These are phyloP conservation scores for Helicosporidium sp. DNA, from an alignment of 139 green algal genomes.

Conservation along the genomic window DNA sequence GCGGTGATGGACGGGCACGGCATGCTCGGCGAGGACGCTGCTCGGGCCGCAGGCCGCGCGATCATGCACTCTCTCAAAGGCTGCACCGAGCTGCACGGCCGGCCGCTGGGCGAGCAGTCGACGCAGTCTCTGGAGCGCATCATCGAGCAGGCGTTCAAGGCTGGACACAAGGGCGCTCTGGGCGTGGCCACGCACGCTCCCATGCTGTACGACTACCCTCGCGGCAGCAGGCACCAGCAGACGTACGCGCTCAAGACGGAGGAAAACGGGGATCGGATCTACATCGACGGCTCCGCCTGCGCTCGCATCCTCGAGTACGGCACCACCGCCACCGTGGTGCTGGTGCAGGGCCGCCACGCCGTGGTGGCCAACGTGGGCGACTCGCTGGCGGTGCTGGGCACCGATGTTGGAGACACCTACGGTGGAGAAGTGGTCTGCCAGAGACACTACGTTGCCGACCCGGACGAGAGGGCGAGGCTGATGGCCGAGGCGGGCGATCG, in stretches of 20 bases:
- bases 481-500: not conserved
- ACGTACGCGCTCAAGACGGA: constrained; percentile 1
- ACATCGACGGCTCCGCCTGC: not conserved
- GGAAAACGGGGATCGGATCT: not conserved
- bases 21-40: constrained; percentile 24
- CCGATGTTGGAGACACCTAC: constrained; percentile 5
- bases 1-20: constrained; percentile 23
- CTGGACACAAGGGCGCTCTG: constrained; percentile 7
- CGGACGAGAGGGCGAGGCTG: constrained; percentile 6
- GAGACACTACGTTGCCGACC: constrained; percentile 6
- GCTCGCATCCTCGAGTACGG: constrained; percentile 36
- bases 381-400: constrained; percentile 31
- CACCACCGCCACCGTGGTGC: constrained; percentile 32
- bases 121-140: not conserved
- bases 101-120: not conserved
- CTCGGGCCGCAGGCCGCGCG: constrained; percentile 6
- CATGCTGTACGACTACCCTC: constrained; percentile 4
- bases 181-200: constrained; percentile 9
- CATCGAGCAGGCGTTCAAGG: constrained; percentile 11
- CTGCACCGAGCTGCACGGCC: not conserved
- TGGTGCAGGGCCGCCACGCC: constrained; percentile 28
- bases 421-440: not conserved
- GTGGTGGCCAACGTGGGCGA: constrained; percentile 40
- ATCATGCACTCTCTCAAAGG: constrained; percentile 11
- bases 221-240: constrained; percentile 1